Percentiles rank a stretch among this genome's conserved stretches.
Evolutionary conservation across 129 eudicot species (phyloP).

Genomic region (Erigeron canadensis): DNA sequence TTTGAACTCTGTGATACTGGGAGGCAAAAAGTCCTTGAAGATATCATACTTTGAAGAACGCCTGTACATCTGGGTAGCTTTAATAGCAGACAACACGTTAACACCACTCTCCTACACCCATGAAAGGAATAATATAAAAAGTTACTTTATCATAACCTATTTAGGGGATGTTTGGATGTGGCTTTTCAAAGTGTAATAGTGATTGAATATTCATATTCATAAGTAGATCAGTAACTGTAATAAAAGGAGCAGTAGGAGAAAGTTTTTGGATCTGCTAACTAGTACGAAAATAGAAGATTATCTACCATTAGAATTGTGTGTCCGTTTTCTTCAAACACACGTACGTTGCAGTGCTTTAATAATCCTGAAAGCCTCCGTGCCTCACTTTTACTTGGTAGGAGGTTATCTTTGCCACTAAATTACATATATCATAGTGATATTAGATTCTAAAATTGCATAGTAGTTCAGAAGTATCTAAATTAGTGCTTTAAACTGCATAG

Average conservation of each 20-base stretch:
- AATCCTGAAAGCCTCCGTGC: slow-evolving; percentile 60
- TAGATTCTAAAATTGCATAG: background rate
- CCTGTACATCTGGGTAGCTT: slow-evolving; percentile 59
- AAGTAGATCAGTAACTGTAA: no score
- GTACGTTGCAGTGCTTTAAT: slow-evolving; percentile 51
- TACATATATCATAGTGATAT: slow-evolving; percentile 16
- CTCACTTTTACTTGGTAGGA: slow-evolving; percentile 71
- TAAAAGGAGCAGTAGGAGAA: background rate
- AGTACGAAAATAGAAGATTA: background rate
- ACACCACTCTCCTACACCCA: slow-evolving; percentile 73
- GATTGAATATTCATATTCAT: background rate
- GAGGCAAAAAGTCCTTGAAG: slow-evolving; percentile 70
- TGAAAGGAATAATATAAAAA: background rate
- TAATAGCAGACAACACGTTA: slow-evolving; percentile 63
- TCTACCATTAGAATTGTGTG: slow-evolving; percentile 79
- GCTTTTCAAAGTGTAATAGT: background rate
- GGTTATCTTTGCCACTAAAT: slow-evolving; percentile 76
- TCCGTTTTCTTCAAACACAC: slow-evolving; percentile 62
- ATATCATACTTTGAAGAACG: slow-evolving; percentile 58
- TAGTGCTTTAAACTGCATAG: background rate
- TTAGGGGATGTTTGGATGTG: background rate
- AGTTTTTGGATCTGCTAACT: background rate
- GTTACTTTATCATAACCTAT: background rate
- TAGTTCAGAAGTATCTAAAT: background rate
- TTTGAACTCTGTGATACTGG: slow-evolving; percentile 71